Evolutionary conservation across 1,139 yeast species (phyloP).

Genomic region (Arxiozyma heterogenica): DNA sequence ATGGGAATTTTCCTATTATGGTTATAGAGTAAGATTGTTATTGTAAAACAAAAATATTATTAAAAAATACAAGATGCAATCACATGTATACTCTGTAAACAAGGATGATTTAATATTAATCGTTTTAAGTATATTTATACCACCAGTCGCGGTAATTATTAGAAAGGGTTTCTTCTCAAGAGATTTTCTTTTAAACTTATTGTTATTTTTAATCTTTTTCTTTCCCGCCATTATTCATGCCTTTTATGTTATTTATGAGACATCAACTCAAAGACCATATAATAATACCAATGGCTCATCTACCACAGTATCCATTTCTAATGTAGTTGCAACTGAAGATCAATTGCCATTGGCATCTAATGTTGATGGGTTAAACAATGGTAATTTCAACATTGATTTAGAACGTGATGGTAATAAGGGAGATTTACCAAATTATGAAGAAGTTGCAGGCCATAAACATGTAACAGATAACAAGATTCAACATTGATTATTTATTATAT

Average conservation of each 20-base stretch:
- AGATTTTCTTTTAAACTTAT: conserved; percentile 20
- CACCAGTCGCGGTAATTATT: conserved; percentile 22
- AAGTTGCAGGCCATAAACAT: background rate
- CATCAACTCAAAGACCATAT: conserved; percentile 10
- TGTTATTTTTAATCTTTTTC: conserved; percentile 19
- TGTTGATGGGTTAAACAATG: conserved; percentile 3
- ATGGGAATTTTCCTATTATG: no score
- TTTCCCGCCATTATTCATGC: conserved; percentile 27
- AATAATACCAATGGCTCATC: background rate
- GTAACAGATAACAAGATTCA: conserved; percentile 2
- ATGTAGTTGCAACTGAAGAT: background rate
- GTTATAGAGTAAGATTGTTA: no score
- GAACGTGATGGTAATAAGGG: conserved; percentile 3
- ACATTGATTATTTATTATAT: background rate
- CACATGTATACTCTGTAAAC: conserved; percentile 14
- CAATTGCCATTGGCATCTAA: background rate
- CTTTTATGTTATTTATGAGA: conserved; percentile 1
- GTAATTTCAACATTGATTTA: conserved; percentile 5
- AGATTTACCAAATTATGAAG: background rate
- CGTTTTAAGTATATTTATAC: conserved; percentile 18
- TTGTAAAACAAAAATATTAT: no score
- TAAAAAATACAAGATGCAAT: background rate
- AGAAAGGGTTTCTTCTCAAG: conserved; percentile 23
- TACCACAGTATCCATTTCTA: background rate
- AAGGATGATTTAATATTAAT: conserved; percentile 21